Evolutionary conservation across 805 yeast species (phyloP).

Genomic region (Torulaspora delbrueckii): DNA sequence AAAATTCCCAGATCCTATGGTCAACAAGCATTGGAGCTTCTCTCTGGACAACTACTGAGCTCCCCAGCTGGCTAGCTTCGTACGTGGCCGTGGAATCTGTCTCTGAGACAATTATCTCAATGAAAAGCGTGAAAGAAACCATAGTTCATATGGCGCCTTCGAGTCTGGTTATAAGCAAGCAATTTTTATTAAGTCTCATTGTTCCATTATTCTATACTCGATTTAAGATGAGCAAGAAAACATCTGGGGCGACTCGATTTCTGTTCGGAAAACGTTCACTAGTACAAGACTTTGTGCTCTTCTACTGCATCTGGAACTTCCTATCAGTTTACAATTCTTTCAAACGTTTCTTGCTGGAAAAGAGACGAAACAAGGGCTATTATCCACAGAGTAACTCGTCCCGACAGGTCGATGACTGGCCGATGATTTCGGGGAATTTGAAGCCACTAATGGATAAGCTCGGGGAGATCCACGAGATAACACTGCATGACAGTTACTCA

Average conservation of each 20-base stretch:
- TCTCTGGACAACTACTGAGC: neutral
- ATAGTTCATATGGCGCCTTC: slow-evolving; percentile 3
- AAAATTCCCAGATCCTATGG: neutral
- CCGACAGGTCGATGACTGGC: slow-evolving; percentile 10
- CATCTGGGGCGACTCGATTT: slow-evolving; percentile 10
- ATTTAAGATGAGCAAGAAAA: neutral
- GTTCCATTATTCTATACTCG: slow-evolving; percentile 14
- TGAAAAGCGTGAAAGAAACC: neutral
- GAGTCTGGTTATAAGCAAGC: slow-evolving; percentile 9
- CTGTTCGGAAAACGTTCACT: slow-evolving; percentile 16
- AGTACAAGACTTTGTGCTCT: slow-evolving; percentile 15
- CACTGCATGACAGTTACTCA: slow-evolving; percentile 12
- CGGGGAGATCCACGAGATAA: slow-evolving; percentile 25
- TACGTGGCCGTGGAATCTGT: slow-evolving; percentile 17
- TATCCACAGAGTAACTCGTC: neutral
- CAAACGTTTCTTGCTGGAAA: slow-evolving; percentile 4
- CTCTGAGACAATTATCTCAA: slow-evolving; percentile 5
- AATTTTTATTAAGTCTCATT: slow-evolving; percentile 13
- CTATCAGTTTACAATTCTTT: slow-evolving; percentile 14
- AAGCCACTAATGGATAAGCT: slow-evolving; percentile 25
- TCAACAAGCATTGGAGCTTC: slow-evolving; percentile 1
- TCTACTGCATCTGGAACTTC: slow-evolving; percentile 21
- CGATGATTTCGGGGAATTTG: slow-evolving; percentile 14
- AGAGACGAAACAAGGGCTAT: neutral
- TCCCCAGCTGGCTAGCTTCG: slow-evolving; percentile 18